Base-by-base conservation (phyloP, 805 yeast species). In the Hanseniaspora valbyensis region DNA sequence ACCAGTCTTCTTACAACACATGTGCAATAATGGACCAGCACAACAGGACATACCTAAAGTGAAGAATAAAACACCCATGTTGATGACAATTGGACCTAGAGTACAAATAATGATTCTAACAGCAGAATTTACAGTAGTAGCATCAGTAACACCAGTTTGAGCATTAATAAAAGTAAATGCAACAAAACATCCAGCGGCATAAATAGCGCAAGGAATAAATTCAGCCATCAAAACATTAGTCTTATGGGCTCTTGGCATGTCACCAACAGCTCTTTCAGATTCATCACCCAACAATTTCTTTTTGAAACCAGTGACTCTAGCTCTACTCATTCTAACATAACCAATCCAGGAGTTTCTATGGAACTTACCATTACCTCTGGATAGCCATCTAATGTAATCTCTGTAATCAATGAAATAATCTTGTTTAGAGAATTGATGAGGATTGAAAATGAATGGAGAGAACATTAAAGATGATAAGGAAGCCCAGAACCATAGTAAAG, bases 1-100 rank as follows among this genome's bases (percentile, higher is more conserved):
- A 70, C 95, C 95, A 45, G 96, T 89, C 75, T 84, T 83, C 78
- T 89, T 89, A 73, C 97, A 90, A 70, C 98, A 90, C 71, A 89
- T 68, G 53, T 92, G 92, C 57, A 90, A 78, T 64, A 90, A 60
- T 59, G 99, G 98, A 66, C 99, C 99, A 26, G 95, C 86, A 75
- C 96, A 92, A 71, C 98, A 92, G 14, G 96, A 84, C 68, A 89
- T 64, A 59, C 78, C 87, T 59, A 84, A 73, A 69, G 90, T 77
- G 57, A 83, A 75, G 61, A 75, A 77, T 57, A 89, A 70, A 30
- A 80, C 82, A 75, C 95, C 98, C 67, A 87, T 77, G 66, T 92
- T 83, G 66, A 90, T 76, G 29, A 72, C 95, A 65, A 92, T 83
- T 55, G 99, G 99, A 50, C 83, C 97, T 60, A 90, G 71, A 4